Percentiles rank a stretch among this genome's conserved stretches.
These are phyloP conservation scores for Diaporthe destruens DNA, from an alignment of 2,329 filamentous ascomycete genomes.

Conservation along the genomic window DNA sequence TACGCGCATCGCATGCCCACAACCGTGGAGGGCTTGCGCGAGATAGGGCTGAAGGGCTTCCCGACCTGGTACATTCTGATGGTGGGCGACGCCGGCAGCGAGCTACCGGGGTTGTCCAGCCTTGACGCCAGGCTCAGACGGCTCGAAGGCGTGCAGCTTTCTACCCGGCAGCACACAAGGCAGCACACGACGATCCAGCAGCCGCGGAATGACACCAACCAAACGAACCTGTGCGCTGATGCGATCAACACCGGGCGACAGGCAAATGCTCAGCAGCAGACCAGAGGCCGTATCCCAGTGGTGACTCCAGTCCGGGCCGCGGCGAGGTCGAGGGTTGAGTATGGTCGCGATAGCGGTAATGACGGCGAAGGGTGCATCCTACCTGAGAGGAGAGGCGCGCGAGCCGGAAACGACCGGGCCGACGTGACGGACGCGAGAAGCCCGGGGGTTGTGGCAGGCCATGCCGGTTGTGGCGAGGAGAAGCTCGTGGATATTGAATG, in stretches of 20 bases:
- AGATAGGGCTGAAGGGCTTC: constrained; percentile 56
- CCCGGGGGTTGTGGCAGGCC: neutral
- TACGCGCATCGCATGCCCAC: constrained; percentile 63
- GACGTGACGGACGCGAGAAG: constrained; percentile 3
- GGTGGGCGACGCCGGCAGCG: constrained; percentile 9
- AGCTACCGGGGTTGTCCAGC: neutral
- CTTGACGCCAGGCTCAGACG: neutral
- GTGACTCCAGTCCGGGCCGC: neutral
- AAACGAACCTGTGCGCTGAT: constrained; percentile 22
- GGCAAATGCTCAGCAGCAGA: constrained; percentile 20
- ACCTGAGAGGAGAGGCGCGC: neutral
- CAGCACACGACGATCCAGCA: neutral
- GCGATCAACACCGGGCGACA: constrained; percentile 22
- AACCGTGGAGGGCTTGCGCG: constrained; percentile 54
- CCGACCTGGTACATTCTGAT: constrained; percentile 58
- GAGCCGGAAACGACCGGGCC: neutral
- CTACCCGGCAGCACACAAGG: neutral
- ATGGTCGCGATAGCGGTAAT: neutral
- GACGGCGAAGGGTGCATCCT: neutral
- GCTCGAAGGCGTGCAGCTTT: neutral
- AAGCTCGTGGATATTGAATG: constrained; percentile 34
- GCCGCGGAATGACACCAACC: neutral
- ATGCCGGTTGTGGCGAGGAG: neutral
- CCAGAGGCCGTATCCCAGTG: neutral
- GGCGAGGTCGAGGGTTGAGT: neutral